Conservation (phyloP, 2,329 filamentous ascomycete species). For the Fusarium beomiforme region DNA sequence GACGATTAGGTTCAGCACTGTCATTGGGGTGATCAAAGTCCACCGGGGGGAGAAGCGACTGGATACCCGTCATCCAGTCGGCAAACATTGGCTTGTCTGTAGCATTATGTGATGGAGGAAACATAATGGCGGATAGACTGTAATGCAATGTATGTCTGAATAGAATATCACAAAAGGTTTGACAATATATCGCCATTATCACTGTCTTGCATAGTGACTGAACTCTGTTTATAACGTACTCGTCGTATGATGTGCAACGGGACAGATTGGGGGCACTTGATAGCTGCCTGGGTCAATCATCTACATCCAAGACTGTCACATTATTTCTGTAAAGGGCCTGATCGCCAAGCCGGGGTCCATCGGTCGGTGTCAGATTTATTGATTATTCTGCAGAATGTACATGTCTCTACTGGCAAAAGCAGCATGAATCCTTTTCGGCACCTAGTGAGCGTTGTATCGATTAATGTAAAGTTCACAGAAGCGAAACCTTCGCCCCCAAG, state of each 20-base stretch:
- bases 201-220: not conserved
- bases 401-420: not conserved
- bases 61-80: slow-evolving; percentile 3
- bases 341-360: not conserved
- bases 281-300: not conserved
- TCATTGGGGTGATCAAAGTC: not conserved
- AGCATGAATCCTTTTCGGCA: not conserved
- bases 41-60: not conserved
- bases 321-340: not conserved
- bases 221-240: slow-evolving; percentile 2
- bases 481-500: not conserved
- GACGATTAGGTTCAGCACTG: not conserved
- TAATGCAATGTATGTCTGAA: not conserved
- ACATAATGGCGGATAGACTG: too few species aligned
- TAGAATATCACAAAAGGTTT: not conserved
- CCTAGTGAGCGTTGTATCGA: not conserved
- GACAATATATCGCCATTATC: not conserved
- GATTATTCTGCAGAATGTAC: not conserved
- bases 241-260: not conserved
- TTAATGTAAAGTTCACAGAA: not conserved
- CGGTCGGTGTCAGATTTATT: not conserved
- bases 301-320: not conserved
- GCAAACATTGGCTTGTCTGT: not conserved
- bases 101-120: not conserved
- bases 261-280: not conserved